These are phyloP conservation scores for Vigna angularis DNA, from an alignment of 306 rosid species.

Conservation along the genomic window DNA sequence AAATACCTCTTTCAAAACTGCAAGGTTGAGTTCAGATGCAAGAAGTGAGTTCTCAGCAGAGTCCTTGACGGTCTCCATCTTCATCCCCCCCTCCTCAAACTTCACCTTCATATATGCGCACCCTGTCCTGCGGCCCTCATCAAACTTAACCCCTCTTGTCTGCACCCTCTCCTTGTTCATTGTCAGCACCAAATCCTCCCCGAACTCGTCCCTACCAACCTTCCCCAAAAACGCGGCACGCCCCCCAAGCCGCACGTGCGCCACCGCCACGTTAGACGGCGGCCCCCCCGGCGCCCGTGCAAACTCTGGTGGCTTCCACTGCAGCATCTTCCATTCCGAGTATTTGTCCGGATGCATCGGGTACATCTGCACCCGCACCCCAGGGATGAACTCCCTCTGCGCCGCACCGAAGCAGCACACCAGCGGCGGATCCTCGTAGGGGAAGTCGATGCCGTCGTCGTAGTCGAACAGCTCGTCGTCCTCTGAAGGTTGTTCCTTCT, in stretches of 20 bases:
- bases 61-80: conserved; percentile 62
- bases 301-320: conserved; percentile 97
- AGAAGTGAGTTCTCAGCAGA: conserved; percentile 75
- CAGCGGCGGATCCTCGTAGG: conserved; percentile 76
- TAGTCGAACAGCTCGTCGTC: conserved; percentile 41
- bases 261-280: conserved; percentile 82
- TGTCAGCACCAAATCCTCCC: conserved; percentile 73
- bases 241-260: conserved; percentile 92
- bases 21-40: conserved; percentile 69
- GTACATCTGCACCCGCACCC: conserved; percentile 75
- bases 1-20: conserved; percentile 87
- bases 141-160: conserved; percentile 77
- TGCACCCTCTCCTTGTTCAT: conserved; percentile 88
- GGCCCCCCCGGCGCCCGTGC: conserved; percentile 85
- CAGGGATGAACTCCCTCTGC: conserved; percentile 79
- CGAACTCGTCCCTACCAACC: conserved; percentile 74
- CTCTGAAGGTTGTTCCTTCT: not conserved
- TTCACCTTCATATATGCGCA: conserved; percentile 66
- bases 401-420: conserved; percentile 91
- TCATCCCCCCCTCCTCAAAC: conserved; percentile 73
- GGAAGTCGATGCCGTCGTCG: conserved; percentile 74
- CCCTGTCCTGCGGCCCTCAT: conserved; percentile 55
- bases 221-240: conserved; percentile 90
- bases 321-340: conserved; percentile 95
- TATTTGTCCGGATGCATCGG: conserved; percentile 87